These are phyloP conservation scores for Auricularia heimuer DNA, from an alignment of 768 basidiomycete species.

Conservation along the genomic window DNA sequence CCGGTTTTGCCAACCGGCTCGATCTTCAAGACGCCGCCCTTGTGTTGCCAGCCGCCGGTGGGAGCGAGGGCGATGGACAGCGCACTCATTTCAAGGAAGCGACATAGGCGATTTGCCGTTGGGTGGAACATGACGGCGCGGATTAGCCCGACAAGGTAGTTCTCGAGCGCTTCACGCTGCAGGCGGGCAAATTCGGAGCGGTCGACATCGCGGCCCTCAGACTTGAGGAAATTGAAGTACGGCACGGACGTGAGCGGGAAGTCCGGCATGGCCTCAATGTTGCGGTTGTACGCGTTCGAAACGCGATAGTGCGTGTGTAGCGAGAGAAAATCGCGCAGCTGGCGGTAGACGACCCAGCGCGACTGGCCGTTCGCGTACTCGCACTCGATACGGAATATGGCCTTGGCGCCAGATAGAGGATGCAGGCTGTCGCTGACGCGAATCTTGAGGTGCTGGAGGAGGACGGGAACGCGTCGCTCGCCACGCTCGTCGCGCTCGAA, in stretches of 20 bases:
- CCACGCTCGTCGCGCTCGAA: conserved; percentile 80
- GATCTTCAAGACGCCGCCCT: conserved; percentile 74
- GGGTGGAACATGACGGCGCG: conserved; percentile 98
- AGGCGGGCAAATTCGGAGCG: conserved; percentile 70
- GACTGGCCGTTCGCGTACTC: conserved; percentile 85
- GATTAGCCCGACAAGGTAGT: conserved; percentile 80
- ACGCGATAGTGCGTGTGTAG: conserved; percentile 84
- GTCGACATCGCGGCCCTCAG: conserved; percentile 43
- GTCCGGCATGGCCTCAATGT: conserved; percentile 73
- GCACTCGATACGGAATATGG: conserved; percentile 87
- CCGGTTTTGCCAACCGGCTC: conserved; percentile 40
- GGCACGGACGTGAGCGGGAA: conserved; percentile 83
- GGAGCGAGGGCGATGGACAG: conserved; percentile 72
- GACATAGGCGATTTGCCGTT: conserved; percentile 76
- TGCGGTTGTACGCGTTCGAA: conserved; percentile 68
- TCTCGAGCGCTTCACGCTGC: conserved; percentile 76
- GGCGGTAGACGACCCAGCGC: conserved; percentile 92
- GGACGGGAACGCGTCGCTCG: conserved; percentile 67
- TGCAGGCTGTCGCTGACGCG: conserved; percentile 81
- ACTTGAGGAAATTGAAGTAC: conserved; percentile 78
- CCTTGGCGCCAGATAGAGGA: conserved; percentile 63
- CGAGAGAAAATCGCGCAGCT: conserved; percentile 84
- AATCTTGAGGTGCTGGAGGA: conserved; percentile 73
- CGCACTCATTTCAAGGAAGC: conserved; percentile 87
- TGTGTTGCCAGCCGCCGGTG: conserved; percentile 79